phyloP scores from a whole-genome alignment of 2,329 filamentous ascomycete species.

The Pseudocercospora vitis region DNA sequence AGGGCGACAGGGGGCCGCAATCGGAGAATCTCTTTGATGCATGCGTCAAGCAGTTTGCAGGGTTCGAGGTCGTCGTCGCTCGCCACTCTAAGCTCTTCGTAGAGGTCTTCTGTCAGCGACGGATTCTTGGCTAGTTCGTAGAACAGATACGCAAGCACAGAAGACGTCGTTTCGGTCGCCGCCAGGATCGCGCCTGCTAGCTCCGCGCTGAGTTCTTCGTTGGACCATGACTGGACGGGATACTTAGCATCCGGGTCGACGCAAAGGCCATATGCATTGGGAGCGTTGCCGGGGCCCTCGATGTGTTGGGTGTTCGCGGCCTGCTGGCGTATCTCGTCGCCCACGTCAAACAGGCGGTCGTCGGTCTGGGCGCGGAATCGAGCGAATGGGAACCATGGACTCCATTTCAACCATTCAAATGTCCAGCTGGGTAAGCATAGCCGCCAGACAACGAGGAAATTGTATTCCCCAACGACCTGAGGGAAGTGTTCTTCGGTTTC shows the following conservation, averaged over 20 bases:
- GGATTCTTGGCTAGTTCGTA: neutral
- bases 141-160: neutral
- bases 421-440: neutral
- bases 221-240: neutral
- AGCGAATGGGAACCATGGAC: neutral
- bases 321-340: neutral
- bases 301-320: neutral
- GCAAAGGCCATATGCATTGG: neutral
- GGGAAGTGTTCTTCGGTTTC: neutral
- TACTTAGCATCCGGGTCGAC: conserved; percentile 1
- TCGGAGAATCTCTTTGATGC: neutral
- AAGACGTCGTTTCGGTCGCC: conserved; percentile 1
- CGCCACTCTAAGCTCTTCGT: neutral
- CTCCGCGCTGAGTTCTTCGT: neutral
- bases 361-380: neutral
- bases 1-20: neutral
- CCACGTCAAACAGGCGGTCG: neutral
- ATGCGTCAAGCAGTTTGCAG: neutral
- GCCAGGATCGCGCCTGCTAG: neutral
- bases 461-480: neutral
- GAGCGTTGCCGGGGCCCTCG: neutral
- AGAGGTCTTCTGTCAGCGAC: neutral
- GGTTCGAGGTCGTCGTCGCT: neutral
- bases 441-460: neutral
- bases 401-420: neutral